phyloP scores from a whole-genome alignment of 306 rosid genomes.

The Albizia julibrissin region DNA sequence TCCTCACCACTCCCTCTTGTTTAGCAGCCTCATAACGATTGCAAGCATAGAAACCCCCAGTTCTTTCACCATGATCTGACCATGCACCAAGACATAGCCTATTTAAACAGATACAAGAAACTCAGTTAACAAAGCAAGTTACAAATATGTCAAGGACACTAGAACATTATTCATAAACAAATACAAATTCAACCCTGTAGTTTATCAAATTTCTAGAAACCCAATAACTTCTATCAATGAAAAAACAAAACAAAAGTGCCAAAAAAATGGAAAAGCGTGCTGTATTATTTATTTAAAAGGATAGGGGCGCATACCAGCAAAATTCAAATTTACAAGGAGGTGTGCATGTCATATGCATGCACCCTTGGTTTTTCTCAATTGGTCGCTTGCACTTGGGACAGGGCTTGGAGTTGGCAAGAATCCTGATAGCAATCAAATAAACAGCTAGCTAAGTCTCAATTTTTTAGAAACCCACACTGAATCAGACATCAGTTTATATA shows the following conservation, averaged over 20 bases:
- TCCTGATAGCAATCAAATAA: slow-evolving; percentile 45
- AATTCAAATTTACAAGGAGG: slow-evolving; percentile 85
- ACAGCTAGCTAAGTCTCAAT: background rate
- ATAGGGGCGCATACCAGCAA: slow-evolving; percentile 60
- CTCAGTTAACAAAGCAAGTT: slow-evolving; percentile 19
- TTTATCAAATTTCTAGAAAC: background rate
- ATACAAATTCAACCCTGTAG: background rate
- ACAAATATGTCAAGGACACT: background rate
- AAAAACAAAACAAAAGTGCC: background rate
- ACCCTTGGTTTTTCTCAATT: slow-evolving; percentile 84
- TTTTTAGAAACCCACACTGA: background rate
- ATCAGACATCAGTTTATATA: background rate
- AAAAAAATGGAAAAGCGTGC: background rate
- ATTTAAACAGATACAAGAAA: slow-evolving; percentile 31
- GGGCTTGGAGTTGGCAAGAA: slow-evolving; percentile 85
- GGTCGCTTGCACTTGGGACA: slow-evolving; percentile 94
- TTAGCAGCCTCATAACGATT: slow-evolving; percentile 63
- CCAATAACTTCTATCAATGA: background rate
- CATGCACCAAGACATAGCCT: slow-evolving; percentile 89
- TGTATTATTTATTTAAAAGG: background rate
- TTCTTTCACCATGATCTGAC: slow-evolving; percentile 70
- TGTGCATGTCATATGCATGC: slow-evolving; percentile 91
- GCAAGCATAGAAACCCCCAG: slow-evolving; percentile 75
- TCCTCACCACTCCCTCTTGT: slow-evolving; percentile 68
- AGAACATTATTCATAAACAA: background rate